phyloP scores from a whole-genome alignment of 2,329 filamentous ascomycete genomes.

The Scedosporium aurantiacum region DNA sequence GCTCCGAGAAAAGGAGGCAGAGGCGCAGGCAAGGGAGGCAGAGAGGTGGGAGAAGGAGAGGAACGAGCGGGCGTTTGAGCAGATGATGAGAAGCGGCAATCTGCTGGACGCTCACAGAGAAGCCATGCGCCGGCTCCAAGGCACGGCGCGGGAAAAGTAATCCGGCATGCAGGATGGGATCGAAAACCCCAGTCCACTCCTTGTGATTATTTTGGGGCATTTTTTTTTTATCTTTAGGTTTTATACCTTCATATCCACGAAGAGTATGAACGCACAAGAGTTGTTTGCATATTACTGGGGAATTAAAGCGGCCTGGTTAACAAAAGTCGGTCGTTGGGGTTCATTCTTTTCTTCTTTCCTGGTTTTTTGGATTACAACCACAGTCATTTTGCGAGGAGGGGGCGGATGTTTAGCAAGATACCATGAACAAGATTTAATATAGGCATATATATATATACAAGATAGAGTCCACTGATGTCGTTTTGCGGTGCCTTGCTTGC shows the following conservation, averaged over 20 bases:
- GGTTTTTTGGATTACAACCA: too few relatives aligned
- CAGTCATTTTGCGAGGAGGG: too few relatives aligned
- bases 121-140: conserved; percentile 58
- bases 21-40: conserved; percentile 47
- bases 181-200: background rate
- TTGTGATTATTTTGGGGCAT: background rate
- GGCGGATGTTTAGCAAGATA: too few relatives aligned
- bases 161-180: background rate
- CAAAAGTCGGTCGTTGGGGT: too few relatives aligned
- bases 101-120: conserved; percentile 69
- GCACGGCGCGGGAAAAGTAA: conserved; percentile 34
- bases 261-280: too few relatives aligned
- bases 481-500: too few relatives aligned
- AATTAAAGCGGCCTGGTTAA: too few relatives aligned
- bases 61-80: conserved; percentile 54
- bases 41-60: conserved; percentile 46
- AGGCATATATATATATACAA: too few relatives aligned
- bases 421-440: too few relatives aligned
- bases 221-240: background rate
- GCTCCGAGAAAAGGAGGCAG: conserved; percentile 51
- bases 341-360: too few relatives aligned
- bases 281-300: too few relatives aligned
- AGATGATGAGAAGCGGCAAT: conserved; percentile 64
- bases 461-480: too few relatives aligned
- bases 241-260: background rate